phyloP scores from a whole-genome alignment of 495 filamentous ascomycete genomes.

The Aspergillus heteromorphus region DNA sequence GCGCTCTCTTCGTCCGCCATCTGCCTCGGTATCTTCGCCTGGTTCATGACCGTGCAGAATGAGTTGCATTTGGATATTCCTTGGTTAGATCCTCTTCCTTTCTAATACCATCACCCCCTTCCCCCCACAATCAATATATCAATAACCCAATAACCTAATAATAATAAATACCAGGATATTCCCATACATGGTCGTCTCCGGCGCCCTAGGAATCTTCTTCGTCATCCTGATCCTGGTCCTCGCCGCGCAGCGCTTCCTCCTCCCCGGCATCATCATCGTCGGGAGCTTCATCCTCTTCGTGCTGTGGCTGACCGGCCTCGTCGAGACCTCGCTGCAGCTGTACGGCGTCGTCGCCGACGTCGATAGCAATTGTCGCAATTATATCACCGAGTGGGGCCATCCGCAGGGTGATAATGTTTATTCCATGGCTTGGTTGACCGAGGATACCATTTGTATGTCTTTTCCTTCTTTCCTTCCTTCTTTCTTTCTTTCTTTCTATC shows the following conservation, averaged over 20 bases:
- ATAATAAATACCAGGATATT: conserved; percentile 61
- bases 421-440: conserved; percentile 83
- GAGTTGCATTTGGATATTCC: conserved; percentile 66
- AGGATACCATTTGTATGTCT: conserved; percentile 73
- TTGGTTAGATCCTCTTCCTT: no score
- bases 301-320: conserved; percentile 84
- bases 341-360: conserved; percentile 75
- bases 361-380: conserved; percentile 72
- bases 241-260: conserved; percentile 68
- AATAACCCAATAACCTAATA: not conserved
- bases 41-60: conserved; percentile 76
- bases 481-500: not conserved
- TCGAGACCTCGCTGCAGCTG: conserved; percentile 84
- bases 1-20: conserved; percentile 73
- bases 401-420: conserved; percentile 54
- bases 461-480: conserved; percentile 17
- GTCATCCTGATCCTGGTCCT: conserved; percentile 66
- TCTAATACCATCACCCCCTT: conserved; percentile 22
- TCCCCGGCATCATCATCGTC: conserved; percentile 86
- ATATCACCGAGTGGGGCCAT: conserved; percentile 53
- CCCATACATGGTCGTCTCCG: conserved; percentile 78
- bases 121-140: not conserved
- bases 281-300: conserved; percentile 91
- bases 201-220: conserved; percentile 66
- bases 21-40: conserved; percentile 80